phyloP scores from a whole-genome alignment of 139 green algal genomes.

The Picochlorum sp. region DNA sequence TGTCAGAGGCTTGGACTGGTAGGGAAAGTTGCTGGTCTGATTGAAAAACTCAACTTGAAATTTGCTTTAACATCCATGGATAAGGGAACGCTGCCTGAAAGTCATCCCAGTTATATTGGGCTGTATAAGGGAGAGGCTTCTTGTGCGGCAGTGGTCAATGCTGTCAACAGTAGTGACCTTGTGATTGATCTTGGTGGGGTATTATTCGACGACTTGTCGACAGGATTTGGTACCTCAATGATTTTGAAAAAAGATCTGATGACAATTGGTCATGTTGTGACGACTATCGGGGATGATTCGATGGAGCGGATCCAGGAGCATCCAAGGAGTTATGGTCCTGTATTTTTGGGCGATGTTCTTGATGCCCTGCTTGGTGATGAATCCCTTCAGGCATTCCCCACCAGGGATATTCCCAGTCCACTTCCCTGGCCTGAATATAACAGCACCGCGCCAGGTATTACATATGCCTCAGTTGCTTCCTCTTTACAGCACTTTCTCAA shows the following conservation, averaged over 20 bases:
- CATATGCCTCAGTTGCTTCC: background rate
- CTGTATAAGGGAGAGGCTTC: slow-evolving; percentile 1
- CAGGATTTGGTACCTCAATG: background rate
- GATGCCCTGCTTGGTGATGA: background rate
- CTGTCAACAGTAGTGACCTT: background rate
- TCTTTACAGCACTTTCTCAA: background rate
- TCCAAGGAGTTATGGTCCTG: background rate
- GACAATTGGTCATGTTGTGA: background rate
- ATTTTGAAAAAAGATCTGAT: background rate
- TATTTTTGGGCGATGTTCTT: background rate
- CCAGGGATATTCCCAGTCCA: background rate
- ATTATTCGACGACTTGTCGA: slow-evolving; percentile 5
- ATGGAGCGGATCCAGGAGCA: background rate
- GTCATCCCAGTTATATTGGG: background rate
- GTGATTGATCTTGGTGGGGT: background rate
- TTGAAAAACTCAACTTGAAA: background rate
- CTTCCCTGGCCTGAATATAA: background rate
- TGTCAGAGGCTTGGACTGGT: background rate
- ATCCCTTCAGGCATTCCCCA: background rate
- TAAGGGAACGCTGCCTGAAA: slow-evolving; percentile 1
- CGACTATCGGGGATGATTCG: background rate
- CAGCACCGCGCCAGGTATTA: background rate
- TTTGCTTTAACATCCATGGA: background rate
- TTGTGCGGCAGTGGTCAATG: background rate
- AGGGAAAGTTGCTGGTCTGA: background rate